A percentile compares a stretch with the other conserved stretches of the same genome.
Evolutionary conservation across 176 grass and related monocot species (phyloP).

Genomic region (Raddia distichophylla): DNA sequence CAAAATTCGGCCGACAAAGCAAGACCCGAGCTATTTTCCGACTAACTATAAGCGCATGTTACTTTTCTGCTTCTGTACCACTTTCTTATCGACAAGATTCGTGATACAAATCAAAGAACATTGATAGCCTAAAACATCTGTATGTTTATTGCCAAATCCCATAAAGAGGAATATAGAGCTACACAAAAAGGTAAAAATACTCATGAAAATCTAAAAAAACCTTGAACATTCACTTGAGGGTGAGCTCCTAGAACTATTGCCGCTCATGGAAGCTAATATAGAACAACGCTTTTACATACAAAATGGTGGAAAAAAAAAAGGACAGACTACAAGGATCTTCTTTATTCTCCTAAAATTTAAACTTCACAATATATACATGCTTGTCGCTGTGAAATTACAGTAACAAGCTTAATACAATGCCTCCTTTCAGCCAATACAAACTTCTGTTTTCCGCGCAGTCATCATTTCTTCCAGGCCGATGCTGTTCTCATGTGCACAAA

Average conservation of each 20-base stretch:
- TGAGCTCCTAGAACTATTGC: neutral
- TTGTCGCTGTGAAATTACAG: conserved; percentile 37
- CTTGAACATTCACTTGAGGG: neutral
- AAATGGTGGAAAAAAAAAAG: neutral
- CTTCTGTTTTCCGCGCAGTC: neutral
- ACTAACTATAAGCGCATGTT: too few relatives aligned
- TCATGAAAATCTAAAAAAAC: neutral
- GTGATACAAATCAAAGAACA: neutral
- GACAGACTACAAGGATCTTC: neutral
- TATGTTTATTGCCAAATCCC: neutral
- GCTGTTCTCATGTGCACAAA: neutral
- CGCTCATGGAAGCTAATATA: neutral
- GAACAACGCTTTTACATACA: neutral
- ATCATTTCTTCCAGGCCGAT: conserved; percentile 7
- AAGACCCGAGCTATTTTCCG: too few relatives aligned
- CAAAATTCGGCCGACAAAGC: too few relatives aligned
- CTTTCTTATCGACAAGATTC: neutral
- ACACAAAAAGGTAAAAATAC: neutral
- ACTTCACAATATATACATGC: conserved; percentile 49
- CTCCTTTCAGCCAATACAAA: conserved; percentile 23
- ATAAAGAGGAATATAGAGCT: neutral
- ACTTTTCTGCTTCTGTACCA: too few relatives aligned
- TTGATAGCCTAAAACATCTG: neutral
- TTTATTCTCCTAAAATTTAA: conserved; percentile 40
- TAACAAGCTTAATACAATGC: conserved; percentile 34